A percentile compares a stretch with the other conserved stretches of the same genome.
These are phyloP conservation scores for Phialophora tarda DNA, from an alignment of 2,329 filamentous ascomycete species.

Conservation along the genomic window DNA sequence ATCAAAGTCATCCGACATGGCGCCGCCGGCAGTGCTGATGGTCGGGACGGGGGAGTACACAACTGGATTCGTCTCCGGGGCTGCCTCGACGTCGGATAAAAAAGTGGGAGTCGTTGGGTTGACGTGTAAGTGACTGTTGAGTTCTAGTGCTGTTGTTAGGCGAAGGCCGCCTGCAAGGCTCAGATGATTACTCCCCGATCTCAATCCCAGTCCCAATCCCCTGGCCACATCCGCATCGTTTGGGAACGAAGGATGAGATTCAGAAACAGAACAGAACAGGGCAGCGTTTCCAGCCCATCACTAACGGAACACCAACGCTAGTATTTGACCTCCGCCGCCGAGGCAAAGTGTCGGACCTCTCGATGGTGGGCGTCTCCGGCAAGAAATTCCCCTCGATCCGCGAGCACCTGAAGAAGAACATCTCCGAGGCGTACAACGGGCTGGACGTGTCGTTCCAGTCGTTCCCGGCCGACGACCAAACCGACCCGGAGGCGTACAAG, in stretches of 20 bases:
- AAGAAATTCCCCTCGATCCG: conserved; percentile 90
- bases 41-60: conserved; percentile 96
- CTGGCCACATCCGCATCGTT: too few relatives aligned
- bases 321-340: conserved; percentile 71
- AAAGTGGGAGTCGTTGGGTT: conserved; percentile 93
- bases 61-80: conserved; percentile 86
- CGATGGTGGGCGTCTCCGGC: conserved; percentile 89
- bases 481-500: conserved; percentile 84
- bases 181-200: background rate
- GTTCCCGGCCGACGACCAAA: conserved; percentile 74
- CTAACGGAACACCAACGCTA: conserved; percentile 43
- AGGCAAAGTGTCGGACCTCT: conserved; percentile 83
- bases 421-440: conserved; percentile 83
- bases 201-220: background rate
- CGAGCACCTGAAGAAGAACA: conserved; percentile 87
- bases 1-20: conserved; percentile 49
- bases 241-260: too few relatives aligned
- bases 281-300: too few relatives aligned
- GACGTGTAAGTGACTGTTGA: conserved; percentile 53
- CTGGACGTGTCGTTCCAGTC: conserved; percentile 86
- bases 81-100: conserved; percentile 86
- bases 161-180: background rate
- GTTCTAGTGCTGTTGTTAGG: conserved; percentile 50
- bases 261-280: too few relatives aligned
- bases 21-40: conserved; percentile 72